Evolutionary conservation across 306 rosid species (phyloP), one percentile per base, ranked within the genome.

Genomic region (Abrus precatorius): DNA sequence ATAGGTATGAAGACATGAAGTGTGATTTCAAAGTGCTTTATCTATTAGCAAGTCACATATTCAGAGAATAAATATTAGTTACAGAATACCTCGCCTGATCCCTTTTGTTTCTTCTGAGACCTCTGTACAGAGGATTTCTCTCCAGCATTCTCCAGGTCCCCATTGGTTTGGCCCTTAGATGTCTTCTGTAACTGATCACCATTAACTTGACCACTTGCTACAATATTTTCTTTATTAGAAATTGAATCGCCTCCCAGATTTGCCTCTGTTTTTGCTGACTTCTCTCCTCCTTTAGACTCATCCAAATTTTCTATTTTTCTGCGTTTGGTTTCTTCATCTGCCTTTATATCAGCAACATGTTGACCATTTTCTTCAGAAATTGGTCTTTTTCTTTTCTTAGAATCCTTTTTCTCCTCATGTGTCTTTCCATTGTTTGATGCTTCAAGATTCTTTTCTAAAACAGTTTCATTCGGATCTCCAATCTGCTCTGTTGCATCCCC

Each of bases 321-420:
- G 45, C 89, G 78, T 72, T 94, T 94, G 36, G 74, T 56, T 80
- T 86, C 92, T 71, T 95, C 99, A 55, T 62, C 84, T 75, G n/a
- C 85, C 76, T 63, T 77, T 44, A 69, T 76, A 60, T 91, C 90
- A 1, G 40, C 66, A 63, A 70, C 76, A 72, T 83, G 78, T 36
- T 72, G 66, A 72, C 78, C 86, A 84, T 73, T 84, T 68, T 84
- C 89, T 69, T 87, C 93, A 61, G 93, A 85, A 70, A 44, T 80
- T 61, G 64, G 38, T 78, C 95, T 90, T 89, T 89, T 91, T 12
- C 95, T 85, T 68, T 92, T 95, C 86, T 90, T 92, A 72, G 92
- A 86, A 84, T 83, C 79, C 69, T 90, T 89, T 66, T 81, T 80
- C 82, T 78, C 83, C 63, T 69, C 70, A 1, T 12, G 70, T 2